These are phyloP conservation scores for Bretziella fagacearum DNA, from an alignment of 2,329 filamentous ascomycete genomes.

Conservation along the genomic window DNA sequence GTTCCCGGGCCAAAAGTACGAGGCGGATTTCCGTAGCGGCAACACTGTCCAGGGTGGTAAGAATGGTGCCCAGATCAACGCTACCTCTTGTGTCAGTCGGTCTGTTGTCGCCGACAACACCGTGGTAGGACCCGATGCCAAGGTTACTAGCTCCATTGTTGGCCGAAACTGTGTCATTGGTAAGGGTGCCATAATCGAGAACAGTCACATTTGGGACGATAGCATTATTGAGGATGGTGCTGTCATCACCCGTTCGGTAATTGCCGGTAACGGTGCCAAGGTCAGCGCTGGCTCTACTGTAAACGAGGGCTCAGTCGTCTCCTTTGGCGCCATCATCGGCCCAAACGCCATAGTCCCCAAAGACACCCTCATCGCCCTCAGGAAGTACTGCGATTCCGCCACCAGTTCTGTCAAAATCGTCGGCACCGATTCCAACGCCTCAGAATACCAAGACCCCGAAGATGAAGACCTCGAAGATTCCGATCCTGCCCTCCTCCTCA, in stretches of 20 bases:
- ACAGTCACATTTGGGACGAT: conserved; percentile 80
- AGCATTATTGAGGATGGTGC: conserved; percentile 59
- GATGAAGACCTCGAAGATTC: conserved; percentile 33
- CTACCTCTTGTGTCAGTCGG: conserved; percentile 51
- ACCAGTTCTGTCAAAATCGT: conserved; percentile 22
- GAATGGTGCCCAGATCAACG: conserved; percentile 49
- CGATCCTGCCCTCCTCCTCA: conserved; percentile 35
- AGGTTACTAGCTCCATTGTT: conserved; percentile 59
- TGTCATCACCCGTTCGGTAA: conserved; percentile 51
- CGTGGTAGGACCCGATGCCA: conserved; percentile 53
- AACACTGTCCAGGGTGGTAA: conserved; percentile 41
- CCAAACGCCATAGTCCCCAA: conserved; percentile 36
- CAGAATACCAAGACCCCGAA: conserved; percentile 29
- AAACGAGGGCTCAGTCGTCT: conserved; percentile 58
- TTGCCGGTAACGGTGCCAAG: conserved; percentile 49
- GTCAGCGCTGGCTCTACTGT: conserved; percentile 57
- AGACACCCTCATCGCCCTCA: conserved; percentile 21
- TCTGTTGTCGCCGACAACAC: conserved; percentile 65
- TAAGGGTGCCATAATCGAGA: conserved; percentile 58
- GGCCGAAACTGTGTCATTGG: conserved; percentile 78
- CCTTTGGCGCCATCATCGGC: conserved; percentile 56
- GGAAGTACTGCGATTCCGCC: conserved; percentile 23
- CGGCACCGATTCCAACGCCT: conserved; percentile 34
- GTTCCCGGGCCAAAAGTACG: conserved; percentile 59
- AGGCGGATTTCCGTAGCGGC: conserved; percentile 35